These are phyloP conservation scores for Inonotus obliquus DNA, from an alignment of 1,284 basidiomycete genomes.

Conservation along the genomic window DNA sequence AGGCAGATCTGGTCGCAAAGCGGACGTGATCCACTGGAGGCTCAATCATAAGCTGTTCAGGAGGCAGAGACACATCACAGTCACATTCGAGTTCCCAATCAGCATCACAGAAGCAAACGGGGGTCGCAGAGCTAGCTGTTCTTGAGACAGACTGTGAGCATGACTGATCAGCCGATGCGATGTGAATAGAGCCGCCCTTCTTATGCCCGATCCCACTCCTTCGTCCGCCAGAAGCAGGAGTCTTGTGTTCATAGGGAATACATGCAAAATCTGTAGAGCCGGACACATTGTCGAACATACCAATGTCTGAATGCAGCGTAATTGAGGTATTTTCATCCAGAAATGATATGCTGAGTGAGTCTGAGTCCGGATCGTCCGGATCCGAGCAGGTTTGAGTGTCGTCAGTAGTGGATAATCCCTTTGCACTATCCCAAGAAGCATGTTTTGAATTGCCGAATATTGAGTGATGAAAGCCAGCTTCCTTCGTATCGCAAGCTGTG, in stretches of 20 bases:
- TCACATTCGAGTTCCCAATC: not conserved
- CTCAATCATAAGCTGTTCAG: not conserved
- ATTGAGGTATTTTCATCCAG: not conserved
- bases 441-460: not conserved
- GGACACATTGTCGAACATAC: not conserved
- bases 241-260: not conserved
- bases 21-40: not conserved
- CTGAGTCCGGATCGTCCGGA: not conserved
- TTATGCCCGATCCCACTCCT: not conserved
- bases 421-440: not conserved
- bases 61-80: constrained; percentile 1
- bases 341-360: not conserved
- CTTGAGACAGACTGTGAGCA: not conserved
- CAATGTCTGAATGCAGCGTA: not conserved
- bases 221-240: not conserved
- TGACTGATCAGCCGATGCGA: not conserved
- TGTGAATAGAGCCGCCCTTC: not conserved
- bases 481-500: not conserved
- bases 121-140: not conserved
- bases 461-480: not conserved
- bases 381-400: not conserved
- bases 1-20: not conserved
- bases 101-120: constrained; percentile 3
- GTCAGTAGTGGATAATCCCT: not conserved
- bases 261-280: not conserved